Conservation (phyloP, 352 stramenopile species). For the Phytophthora syringae region DNA sequence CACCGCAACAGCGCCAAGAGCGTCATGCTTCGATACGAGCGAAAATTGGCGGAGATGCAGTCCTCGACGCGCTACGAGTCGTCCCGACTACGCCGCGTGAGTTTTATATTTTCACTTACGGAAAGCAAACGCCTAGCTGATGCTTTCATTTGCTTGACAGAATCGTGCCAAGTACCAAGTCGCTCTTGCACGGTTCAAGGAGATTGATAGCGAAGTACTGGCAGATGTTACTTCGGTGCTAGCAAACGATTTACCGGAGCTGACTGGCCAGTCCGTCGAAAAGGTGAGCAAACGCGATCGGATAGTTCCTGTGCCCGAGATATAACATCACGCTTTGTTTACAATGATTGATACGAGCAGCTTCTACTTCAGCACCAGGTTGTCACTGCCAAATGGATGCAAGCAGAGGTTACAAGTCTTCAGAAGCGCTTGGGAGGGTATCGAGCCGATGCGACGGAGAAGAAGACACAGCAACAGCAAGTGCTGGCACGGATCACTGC, state of each 20-base stretch:
- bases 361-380: slow-evolving; percentile 44
- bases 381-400: slow-evolving; percentile 34
- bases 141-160: slow-evolving; percentile 33
- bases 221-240: slow-evolving; percentile 52
- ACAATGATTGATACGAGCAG: slow-evolving; percentile 20
- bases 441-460: slow-evolving; percentile 15
- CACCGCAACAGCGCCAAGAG: slow-evolving; percentile 66
- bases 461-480: slow-evolving; percentile 18
- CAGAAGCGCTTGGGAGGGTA: slow-evolving; percentile 28
- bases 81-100: slow-evolving; percentile 58
- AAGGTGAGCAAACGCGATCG: slow-evolving; percentile 34
- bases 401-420: slow-evolving; percentile 28
- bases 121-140: slow-evolving; percentile 10
- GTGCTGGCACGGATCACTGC: neutral
- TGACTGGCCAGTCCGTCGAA: slow-evolving; percentile 44
- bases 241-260: slow-evolving; percentile 39
- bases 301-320: neutral
- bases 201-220: slow-evolving; percentile 64
- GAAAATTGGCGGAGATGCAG: slow-evolving; percentile 65
- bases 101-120: slow-evolving; percentile 9
- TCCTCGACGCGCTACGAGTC: slow-evolving; percentile 48
- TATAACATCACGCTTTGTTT: neutral
- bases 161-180: slow-evolving; percentile 71
- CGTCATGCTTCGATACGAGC: slow-evolving; percentile 64
- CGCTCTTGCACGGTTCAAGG: slow-evolving; percentile 60